These are phyloP conservation scores for Periconia sp. DNA, from an alignment of 2,329 filamentous ascomycete genomes.

Conservation along the genomic window DNA sequence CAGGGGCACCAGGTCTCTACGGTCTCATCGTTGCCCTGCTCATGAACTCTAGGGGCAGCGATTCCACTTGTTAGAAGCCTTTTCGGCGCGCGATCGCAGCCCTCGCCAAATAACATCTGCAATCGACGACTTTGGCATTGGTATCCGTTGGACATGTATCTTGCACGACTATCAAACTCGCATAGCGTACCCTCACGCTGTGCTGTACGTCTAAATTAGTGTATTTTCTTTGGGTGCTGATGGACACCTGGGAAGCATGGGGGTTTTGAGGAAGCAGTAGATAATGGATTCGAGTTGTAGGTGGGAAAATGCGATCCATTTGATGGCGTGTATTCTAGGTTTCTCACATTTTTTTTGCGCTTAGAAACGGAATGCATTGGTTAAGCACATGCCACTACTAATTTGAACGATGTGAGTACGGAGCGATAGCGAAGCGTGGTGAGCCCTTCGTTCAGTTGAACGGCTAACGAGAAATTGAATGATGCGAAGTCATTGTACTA, in stretches of 20 bases:
- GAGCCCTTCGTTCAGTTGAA: too few relatives aligned
- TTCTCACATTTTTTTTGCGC: conserved; percentile 23
- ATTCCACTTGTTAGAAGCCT: conserved; percentile 24
- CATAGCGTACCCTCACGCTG: conserved; percentile 37
- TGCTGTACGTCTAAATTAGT: conserved; percentile 45
- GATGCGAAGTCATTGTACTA: too few relatives aligned
- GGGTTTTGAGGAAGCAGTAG: conserved; percentile 23
- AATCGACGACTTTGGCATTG: conserved; percentile 26
- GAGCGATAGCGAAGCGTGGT: too few relatives aligned
- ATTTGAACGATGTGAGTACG: too few relatives aligned
- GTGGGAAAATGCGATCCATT: conserved; percentile 39
- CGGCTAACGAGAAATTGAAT: too few relatives aligned
- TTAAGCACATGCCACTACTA: too few relatives aligned
- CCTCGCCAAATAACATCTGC: conserved; percentile 34
- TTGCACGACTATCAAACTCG: conserved; percentile 26
- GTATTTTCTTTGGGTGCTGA: conserved; percentile 32
- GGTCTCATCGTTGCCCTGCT: conserved; percentile 97
- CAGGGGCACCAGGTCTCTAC: conserved; percentile 77
- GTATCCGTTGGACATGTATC: conserved; percentile 24
- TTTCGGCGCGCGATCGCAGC: conserved; percentile 31
- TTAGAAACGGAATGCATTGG: conserved; percentile 42
- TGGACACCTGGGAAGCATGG: conserved; percentile 4
- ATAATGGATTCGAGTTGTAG: conserved; percentile 39
- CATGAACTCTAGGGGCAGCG: conserved; percentile 81
- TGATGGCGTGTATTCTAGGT: conserved; percentile 44